These are phyloP conservation scores for Penicillium maclennaniae DNA, from an alignment of 495 filamentous ascomycete genomes.

Conservation along the genomic window DNA sequence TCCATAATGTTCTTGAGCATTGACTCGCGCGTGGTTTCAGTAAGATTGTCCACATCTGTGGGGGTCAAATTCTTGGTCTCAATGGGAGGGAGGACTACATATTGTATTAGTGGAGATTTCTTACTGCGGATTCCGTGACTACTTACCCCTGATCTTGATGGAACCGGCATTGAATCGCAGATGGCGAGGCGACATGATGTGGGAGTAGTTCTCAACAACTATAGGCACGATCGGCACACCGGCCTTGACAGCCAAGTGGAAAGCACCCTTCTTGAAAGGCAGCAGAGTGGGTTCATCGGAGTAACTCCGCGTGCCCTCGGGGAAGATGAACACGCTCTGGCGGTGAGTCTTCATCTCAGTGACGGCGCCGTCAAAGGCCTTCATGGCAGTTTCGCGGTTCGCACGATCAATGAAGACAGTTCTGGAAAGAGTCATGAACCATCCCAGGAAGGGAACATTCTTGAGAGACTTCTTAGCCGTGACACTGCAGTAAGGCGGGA, in stretches of 20 bases:
- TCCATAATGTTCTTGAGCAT: slow-evolving; percentile 75
- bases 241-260: slow-evolving; percentile 91
- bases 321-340: slow-evolving; percentile 92
- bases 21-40: slow-evolving; percentile 62
- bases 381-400: slow-evolving; percentile 74
- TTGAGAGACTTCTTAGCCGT: slow-evolving; percentile 87
- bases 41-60: slow-evolving; percentile 77
- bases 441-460: slow-evolving; percentile 81
- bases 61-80: slow-evolving; percentile 70
- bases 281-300: slow-evolving; percentile 72
- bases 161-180: slow-evolving; percentile 67
- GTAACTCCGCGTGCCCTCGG: slow-evolving; percentile 92
- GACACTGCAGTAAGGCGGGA: slow-evolving; percentile 88
- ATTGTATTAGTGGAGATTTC: not conserved
- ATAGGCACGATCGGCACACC: slow-evolving; percentile 89
- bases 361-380: slow-evolving; percentile 80
- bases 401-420: slow-evolving; percentile 92
- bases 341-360: slow-evolving; percentile 67
- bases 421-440: slow-evolving; percentile 91
- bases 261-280: slow-evolving; percentile 97
- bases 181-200: slow-evolving; percentile 69
- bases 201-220: slow-evolving; percentile 78
- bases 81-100: slow-evolving; percentile 76
- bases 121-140: not conserved
- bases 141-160: slow-evolving; percentile 76